phyloP scores from a whole-genome alignment of 116 monocot species.

The Trichopus zeylanicus region DNA sequence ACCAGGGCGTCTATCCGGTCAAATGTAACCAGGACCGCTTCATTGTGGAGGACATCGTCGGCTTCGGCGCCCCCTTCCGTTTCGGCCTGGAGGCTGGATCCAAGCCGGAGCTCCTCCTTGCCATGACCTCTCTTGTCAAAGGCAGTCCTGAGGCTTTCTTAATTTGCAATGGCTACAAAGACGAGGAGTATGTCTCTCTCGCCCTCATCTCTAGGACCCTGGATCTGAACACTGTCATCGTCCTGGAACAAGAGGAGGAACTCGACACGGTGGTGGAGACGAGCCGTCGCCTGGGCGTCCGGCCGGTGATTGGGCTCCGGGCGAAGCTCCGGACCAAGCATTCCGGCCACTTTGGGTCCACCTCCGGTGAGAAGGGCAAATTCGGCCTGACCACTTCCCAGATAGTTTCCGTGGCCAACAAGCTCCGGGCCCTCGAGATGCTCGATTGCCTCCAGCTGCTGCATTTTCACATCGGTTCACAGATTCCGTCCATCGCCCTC shows the following conservation, averaged over 20 bases:
- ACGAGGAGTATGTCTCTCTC: slow-evolving; percentile 79
- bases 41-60: slow-evolving; percentile 87
- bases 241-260: slow-evolving; percentile 95
- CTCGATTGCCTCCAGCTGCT: slow-evolving; percentile 95
- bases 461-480: slow-evolving; percentile 96
- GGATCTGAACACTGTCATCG: slow-evolving; percentile 80
- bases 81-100: slow-evolving; percentile 98
- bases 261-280: slow-evolving; percentile 66
- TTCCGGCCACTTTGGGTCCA: slow-evolving; percentile 90
- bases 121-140: slow-evolving; percentile 76
- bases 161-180: slow-evolving; percentile 98
- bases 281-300: slow-evolving; percentile 51
- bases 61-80: slow-evolving; percentile 61
- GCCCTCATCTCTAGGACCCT: slow-evolving; percentile 66
- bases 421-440: slow-evolving; percentile 56
- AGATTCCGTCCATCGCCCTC: slow-evolving; percentile 66
- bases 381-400: slow-evolving; percentile 77
- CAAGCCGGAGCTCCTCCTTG: slow-evolving; percentile 93
- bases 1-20: slow-evolving; percentile 97
- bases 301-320: slow-evolving; percentile 84
- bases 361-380: slow-evolving; percentile 96
- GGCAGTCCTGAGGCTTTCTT: slow-evolving; percentile 79
- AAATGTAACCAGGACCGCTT: slow-evolving; percentile 96
- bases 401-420: slow-evolving; percentile 61
- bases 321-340: slow-evolving; percentile 97